Percentiles rank a stretch among this genome's conserved stretches.
These are phyloP conservation scores for Xylaria sp. DNA, from an alignment of 2,329 filamentous ascomycete genomes.

Conservation along the genomic window DNA sequence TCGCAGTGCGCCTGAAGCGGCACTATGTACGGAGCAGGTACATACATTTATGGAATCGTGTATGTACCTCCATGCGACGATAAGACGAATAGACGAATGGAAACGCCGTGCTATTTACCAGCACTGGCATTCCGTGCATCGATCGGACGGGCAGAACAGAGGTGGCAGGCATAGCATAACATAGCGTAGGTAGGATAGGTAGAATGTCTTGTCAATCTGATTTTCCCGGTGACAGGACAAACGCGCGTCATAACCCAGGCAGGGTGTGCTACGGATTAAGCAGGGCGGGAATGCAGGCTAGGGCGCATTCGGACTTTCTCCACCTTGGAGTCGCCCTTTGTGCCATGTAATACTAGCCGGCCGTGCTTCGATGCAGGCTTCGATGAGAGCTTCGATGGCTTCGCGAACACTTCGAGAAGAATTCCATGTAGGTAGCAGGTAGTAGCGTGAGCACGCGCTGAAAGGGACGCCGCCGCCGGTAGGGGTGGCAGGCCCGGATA, in stretches of 20 bases:
- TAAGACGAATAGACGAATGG: not conserved
- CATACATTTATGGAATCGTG: too few species aligned
- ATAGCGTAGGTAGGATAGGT: too few species aligned
- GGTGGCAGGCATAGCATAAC: too few species aligned
- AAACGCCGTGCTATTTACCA: not conserved
- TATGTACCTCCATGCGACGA: not conserved
- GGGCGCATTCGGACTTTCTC: not conserved
- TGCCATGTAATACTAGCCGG: not conserved
- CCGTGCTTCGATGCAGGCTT: conserved; percentile 9
- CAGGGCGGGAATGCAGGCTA: not conserved
- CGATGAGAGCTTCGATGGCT: conserved; percentile 32
- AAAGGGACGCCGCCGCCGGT: conserved; percentile 9
- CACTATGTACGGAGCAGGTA: not conserved
- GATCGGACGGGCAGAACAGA: not conserved
- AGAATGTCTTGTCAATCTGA: too few species aligned
- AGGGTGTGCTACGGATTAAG: not conserved
- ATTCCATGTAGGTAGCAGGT: not conserved
- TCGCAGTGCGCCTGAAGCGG: not conserved
- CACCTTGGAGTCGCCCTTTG: not conserved
- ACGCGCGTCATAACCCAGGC: not conserved
- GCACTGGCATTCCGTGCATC: not conserved
- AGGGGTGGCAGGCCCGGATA: conserved; percentile 25
- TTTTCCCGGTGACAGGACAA: not conserved
- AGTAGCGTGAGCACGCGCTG: conserved; percentile 16
- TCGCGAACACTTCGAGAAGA: conserved; percentile 27